Base-by-base conservation (phyloP, 2,329 filamentous ascomycete genomes). In the Coniochaeta pulveracea region DNA sequence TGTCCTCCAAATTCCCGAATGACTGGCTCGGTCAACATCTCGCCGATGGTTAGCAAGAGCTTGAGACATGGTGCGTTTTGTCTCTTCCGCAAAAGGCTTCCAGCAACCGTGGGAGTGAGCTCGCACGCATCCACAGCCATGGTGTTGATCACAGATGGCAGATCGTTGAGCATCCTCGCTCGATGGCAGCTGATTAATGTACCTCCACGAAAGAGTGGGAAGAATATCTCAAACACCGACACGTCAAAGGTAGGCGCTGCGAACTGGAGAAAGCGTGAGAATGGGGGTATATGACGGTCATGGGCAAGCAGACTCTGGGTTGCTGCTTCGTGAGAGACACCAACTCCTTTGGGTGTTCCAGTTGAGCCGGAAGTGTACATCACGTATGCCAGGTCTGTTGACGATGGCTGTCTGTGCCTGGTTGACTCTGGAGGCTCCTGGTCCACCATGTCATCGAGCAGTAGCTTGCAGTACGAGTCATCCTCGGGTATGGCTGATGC, bases 311-410 rank as follows among this genome's bases (percentile, higher is more conserved):
- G 57, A 36, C 82, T 85, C 52, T 94, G 88, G 0, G 83, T 81
- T 6, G 71, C 85, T 11, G 88, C 83, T 18, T 65, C 59, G 56
- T 95, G 88, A 19, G 85, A 85, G 19, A 95, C 66, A 3, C 72
- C 71, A 16, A 95, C 88, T 1, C 86, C 88, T 60, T 95, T 95
- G 0, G 88, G 88, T 4, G 77, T 75, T 10, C 88, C 88, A 1
- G 86, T 94, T 5, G 85, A 93, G 3, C 86, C 86, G 28, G 85
- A 93, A 1, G 88, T 94, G 52, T 93, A 95, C 76, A 94, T 86
- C 38, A 94, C 73, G 60, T 95, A 95, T 16, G 88, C 85, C 16
- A 88, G 52, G 38, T 69, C 58, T 2, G 58, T 47, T 1, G 56
- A 47, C 2, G 24, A 34, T 3, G 48, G 43, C 22, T 40, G 25